Conservation (phyloP, 805 yeast species). For the Candida nonsorbophila region DNA sequence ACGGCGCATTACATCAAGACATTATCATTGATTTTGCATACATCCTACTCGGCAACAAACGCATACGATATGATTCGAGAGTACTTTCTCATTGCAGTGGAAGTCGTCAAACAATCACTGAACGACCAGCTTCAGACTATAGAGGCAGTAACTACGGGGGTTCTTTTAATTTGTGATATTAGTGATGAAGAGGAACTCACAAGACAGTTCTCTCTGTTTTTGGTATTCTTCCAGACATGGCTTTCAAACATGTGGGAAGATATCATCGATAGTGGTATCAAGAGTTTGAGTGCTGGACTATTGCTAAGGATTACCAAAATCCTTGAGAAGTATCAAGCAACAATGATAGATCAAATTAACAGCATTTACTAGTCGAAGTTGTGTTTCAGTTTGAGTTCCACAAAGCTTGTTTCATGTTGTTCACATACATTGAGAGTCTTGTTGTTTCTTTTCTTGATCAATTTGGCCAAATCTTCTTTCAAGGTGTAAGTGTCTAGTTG, state of each 20-base stretch:
- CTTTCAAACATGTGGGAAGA: constrained; percentile 25
- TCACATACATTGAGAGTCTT: background rate
- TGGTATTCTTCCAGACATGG: constrained; percentile 19
- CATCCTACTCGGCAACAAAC: constrained; percentile 51
- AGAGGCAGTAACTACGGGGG: constrained; percentile 35
- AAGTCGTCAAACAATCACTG: constrained; percentile 12
- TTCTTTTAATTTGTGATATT: constrained; percentile 29
- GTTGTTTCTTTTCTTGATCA: background rate
- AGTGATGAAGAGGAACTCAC: constrained; percentile 22
- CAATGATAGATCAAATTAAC: constrained; percentile 26
- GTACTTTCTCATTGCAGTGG: constrained; percentile 30
- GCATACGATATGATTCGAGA: constrained; percentile 56
- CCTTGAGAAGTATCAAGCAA: constrained; percentile 19
- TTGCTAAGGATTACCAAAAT: constrained; percentile 22
- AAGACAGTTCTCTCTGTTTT: constrained; percentile 13
- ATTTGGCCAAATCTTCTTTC: too few relatives aligned
- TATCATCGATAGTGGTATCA: constrained; percentile 30
- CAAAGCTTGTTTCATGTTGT: background rate
- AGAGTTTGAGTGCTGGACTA: constrained; percentile 37
- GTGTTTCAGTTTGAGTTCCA: background rate
- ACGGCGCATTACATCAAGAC: constrained; percentile 58
- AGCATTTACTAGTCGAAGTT: constrained; percentile 13
- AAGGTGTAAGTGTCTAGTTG: too few relatives aligned
- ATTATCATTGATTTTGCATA: constrained; percentile 48
- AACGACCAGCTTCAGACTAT: constrained; percentile 28